Evolutionary conservation across 1,139 yeast species (phyloP), one percentile per base, ranked within the genome.

Genomic region (Neolecta irregularis): DNA sequence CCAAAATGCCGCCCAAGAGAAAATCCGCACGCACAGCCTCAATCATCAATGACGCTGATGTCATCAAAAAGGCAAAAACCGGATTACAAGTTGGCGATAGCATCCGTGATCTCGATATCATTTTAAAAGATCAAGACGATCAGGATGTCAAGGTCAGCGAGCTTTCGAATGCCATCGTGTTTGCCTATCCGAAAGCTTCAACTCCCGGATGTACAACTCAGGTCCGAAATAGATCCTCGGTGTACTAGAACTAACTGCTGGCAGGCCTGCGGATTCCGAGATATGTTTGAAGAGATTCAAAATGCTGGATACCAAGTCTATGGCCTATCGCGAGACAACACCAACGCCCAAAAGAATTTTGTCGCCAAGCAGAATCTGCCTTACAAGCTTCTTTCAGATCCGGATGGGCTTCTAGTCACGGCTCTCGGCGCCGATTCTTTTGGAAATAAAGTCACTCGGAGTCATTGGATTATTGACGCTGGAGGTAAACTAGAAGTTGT

Each of bases 201-300:
- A 88, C 98, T 1, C 94, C 95, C 1, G 96, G 96, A 2, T 85
- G 96, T 56, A 83, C 63, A 15, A 23, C 34, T 15, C 32, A 11
- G 17, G 18, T 15, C 8, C 11, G 6, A 12, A 12, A 7, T 4
- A 9, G 5, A 12, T 22, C 18, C 11, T n/a, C 24, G 13, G 2
- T 22, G 9, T 3, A 22, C 24, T 3, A n/a, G 11, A 3, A 22
- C 24, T 21, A 20, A 24, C 21, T 22, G 9, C 8, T 38, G 42
- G 49, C 98, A 88, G 58, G 95, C 83, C 1, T 69, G 79, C 55
- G 95, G 94, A 0, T 88, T 78, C 55, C 73, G 88, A 48, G 74
- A 69, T 46, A 69, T 69, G 47, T 73, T 60, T 51, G 62, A 65
- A 8, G 65, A 67, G 32, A 67, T 80, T 47, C 56, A 61, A 30